These are phyloP conservation scores for Saccharomycopsis vini DNA, from an alignment of 805 yeast species.

Conservation along the genomic window DNA sequence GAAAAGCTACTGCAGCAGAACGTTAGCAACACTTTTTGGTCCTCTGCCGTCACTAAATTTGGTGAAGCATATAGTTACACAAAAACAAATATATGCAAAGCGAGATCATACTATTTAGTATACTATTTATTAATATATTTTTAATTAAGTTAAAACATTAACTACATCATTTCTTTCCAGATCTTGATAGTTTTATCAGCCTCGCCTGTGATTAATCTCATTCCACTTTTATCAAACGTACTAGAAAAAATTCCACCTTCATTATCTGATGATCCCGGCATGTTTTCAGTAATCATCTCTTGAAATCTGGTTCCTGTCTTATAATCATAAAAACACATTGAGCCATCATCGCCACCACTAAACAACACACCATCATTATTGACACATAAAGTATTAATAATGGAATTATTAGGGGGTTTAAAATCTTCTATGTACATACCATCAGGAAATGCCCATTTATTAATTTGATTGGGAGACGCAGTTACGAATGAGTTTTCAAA, in stretches of 20 bases:
- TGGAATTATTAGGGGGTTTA: slow-evolving; percentile 35
- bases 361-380: slow-evolving; percentile 61
- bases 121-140: no score
- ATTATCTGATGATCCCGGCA: slow-evolving; percentile 64
- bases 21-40: no score
- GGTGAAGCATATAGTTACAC: no score
- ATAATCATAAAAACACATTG: slow-evolving; percentile 72
- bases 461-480: slow-evolving; percentile 72
- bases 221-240: slow-evolving; percentile 70
- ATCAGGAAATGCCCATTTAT: slow-evolving; percentile 67
- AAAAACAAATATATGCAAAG: no score
- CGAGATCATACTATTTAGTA: no score
- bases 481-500: slow-evolving; percentile 66
- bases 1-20: no score
- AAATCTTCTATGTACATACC: slow-evolving; percentile 62
- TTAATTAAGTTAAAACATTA: no score
- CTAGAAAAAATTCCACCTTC: slow-evolving; percentile 64
- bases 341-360: slow-evolving; percentile 81
- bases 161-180: slow-evolving; percentile 64
- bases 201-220: slow-evolving; percentile 76
- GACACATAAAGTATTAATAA: slow-evolving; percentile 60
- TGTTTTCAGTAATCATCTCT: slow-evolving; percentile 38
- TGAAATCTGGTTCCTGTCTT: slow-evolving; percentile 58
- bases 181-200: slow-evolving; percentile 81
- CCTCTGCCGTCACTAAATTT: no score